Percentiles rank a stretch among this genome's conserved stretches.
Evolutionary conservation across 139 green algal species (phyloP).

Genomic region (Chlamydomonas sp.): DNA sequence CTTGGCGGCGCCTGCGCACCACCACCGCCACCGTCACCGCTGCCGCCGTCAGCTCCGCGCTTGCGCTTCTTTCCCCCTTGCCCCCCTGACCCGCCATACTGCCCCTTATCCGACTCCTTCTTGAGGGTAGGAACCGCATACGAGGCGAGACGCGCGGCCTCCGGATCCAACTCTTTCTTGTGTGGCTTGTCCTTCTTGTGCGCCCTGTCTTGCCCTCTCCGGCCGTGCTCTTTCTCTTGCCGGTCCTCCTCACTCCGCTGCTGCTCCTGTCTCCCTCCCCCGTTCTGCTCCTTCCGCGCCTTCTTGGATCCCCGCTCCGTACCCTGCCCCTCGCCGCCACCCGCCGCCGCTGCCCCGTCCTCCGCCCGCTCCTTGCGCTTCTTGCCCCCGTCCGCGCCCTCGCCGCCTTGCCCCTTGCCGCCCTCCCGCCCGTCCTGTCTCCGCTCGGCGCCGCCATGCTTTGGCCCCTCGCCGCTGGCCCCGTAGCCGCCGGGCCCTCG

Average conservation of each 20-base stretch:
- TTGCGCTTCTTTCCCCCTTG: constrained; percentile 32
- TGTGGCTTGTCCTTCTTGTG: background rate
- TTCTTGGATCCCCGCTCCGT: background rate
- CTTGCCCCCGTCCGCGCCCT: constrained; percentile 33
- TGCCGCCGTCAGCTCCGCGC: constrained; percentile 1
- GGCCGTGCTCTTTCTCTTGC: background rate
- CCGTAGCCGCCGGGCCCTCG: background rate
- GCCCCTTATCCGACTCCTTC: constrained; percentile 8
- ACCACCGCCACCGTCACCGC: background rate
- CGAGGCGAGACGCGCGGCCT: constrained; percentile 58
- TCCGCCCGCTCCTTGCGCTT: background rate
- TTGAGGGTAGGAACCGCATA: constrained; percentile 63
- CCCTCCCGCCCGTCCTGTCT: background rate
- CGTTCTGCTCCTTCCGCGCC: background rate
- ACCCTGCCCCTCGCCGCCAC: constrained; percentile 1
- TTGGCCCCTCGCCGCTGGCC: background rate
- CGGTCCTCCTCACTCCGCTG: constrained; percentile 29
- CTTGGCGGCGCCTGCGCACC: constrained; percentile 2
- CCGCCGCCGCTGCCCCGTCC: background rate
- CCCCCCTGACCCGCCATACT: background rate
- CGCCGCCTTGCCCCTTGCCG: constrained; percentile 7
- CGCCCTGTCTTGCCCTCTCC: too few species aligned
- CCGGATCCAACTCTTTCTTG: constrained; percentile 31
- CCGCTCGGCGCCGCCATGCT: background rate
- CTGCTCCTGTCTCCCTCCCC: constrained; percentile 34